phyloP scores from a whole-genome alignment of 1,139 yeast species.

The Suhomyces coccinellae region DNA sequence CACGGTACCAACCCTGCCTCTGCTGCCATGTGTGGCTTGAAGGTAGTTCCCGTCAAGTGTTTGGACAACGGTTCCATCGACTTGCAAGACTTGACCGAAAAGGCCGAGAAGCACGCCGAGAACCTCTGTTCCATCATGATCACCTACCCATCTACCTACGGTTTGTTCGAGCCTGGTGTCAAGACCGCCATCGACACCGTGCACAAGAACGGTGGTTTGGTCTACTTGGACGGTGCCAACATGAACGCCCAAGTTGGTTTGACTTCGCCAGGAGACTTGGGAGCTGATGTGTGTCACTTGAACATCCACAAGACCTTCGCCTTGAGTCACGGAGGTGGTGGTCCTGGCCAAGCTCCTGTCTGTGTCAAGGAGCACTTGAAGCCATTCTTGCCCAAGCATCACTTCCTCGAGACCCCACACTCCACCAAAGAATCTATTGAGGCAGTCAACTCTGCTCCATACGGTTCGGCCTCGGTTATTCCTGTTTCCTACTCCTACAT shows the following conservation, averaged over 20 bases:
- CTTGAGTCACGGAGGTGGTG: conserved; percentile 99
- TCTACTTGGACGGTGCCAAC: conserved; percentile 96
- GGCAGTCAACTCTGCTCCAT: conserved; percentile 91
- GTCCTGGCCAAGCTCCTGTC: conserved; percentile 98
- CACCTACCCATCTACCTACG: conserved; percentile 96
- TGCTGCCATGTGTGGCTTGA: conserved; percentile 95
- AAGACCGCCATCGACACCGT: conserved; percentile 80
- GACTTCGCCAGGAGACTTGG: conserved; percentile 95
- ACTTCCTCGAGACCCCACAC: conserved; percentile 59
- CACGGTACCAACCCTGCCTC: conserved; percentile 99
- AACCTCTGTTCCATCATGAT: conserved; percentile 90
- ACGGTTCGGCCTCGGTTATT: conserved; percentile 89
- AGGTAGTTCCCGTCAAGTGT: conserved; percentile 91
- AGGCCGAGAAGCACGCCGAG: conserved; percentile 69
- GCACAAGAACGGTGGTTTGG: conserved; percentile 89
- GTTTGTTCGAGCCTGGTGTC: conserved; percentile 91
- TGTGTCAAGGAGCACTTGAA: conserved; percentile 84
- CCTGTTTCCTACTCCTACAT: conserved; percentile 95
- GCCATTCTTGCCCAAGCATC: conserved; percentile 83
- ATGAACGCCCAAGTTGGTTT: conserved; percentile 99
- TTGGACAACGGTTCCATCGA: conserved; percentile 83
- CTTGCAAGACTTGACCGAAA: conserved; percentile 66
- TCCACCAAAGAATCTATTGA: conserved; percentile 57
- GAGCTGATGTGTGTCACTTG: conserved; percentile 98
- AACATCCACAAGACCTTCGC: conserved; percentile 97